Percentiles rank a stretch among this genome's conserved stretches.
Evolutionary conservation across 768 basidiomycete genomes (phyloP).

Genomic region (Leccinum aurantiacum): DNA sequence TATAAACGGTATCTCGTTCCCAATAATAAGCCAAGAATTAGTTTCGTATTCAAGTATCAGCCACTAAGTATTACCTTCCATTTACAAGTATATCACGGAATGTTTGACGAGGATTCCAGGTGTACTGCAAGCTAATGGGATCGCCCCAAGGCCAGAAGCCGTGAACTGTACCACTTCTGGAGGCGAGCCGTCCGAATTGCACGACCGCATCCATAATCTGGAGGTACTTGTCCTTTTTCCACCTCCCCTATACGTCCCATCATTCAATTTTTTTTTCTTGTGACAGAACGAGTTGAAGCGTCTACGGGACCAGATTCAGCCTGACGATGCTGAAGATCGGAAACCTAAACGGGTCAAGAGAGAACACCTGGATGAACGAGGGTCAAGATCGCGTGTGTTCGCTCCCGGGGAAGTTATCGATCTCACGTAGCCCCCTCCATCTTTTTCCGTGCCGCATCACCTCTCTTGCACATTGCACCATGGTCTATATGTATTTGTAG

Average conservation of each 20-base stretch:
- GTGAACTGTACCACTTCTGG: background rate
- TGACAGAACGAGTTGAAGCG: slow-evolving; percentile 17
- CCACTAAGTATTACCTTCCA: slow-evolving; percentile 13
- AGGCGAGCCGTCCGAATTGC: background rate
- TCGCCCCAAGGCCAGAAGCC: slow-evolving; percentile 10
- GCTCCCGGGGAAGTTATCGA: slow-evolving; percentile 15
- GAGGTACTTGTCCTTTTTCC: slow-evolving; percentile 4
- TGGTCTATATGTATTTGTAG: no score
- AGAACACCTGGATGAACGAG: slow-evolving; percentile 1
- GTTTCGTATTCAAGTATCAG: slow-evolving; percentile 23
- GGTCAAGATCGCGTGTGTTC: background rate
- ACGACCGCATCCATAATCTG: slow-evolving; percentile 4
- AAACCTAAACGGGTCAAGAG: slow-evolving; percentile 21
- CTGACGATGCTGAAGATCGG: background rate
- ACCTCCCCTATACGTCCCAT: background rate
- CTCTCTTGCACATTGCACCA: no score
- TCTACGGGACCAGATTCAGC: slow-evolving; percentile 11
- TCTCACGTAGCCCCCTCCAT: slow-evolving; percentile 14
- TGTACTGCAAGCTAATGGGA: slow-evolving; percentile 20
- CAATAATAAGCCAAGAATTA: slow-evolving; percentile 5
- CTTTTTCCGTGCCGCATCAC: no score
- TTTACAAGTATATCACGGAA: background rate
- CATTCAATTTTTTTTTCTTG: background rate
- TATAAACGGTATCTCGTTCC: background rate
- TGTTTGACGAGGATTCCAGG: slow-evolving; percentile 5